Evolutionary conservation across 257 asterid species (phyloP), one percentile per base, ranked within the genome.

Genomic region (Cynanchum wilfordii): DNA sequence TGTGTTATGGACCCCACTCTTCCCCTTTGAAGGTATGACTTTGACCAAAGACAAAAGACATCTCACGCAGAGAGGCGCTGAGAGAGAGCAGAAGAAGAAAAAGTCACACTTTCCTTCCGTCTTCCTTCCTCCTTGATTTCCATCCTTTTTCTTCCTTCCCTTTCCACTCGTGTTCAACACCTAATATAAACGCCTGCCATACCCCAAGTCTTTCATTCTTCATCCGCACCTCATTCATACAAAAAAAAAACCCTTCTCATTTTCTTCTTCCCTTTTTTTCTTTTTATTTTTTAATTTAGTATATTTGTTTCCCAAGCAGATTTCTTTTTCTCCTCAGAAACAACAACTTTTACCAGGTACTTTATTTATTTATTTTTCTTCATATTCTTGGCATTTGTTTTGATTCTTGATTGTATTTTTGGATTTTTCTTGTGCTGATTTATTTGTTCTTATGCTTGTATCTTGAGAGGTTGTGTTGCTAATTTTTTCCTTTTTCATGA

Each of bases 101-200:
- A 78, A 33, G 86, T 85, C 91, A 69, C 95, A 81, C 90, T 80
- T 89, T 89, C 97, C 89, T 75, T 66, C 82, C 75, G 10, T 42
- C 47, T 42, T 38, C 82, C 81, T 86, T 85, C 88, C 86, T 69
- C 44, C 72, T 59, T 73, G 71, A 59, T 70, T 50, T 50, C 15
- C 3, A 11, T 3, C 60, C 75, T 11, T n/a, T 19, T 63, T 54
- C 66, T 13, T 16, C 17, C 24, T 19, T 54, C 40, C 47, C 66
- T 58, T 50, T 44, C 69, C 63, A 44, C 72, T 29, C 56, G 25
- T 63, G 38, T 40, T 60, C 20, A 24, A 11, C 68, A 27, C 50
- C 72, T 70, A 69, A 82, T 86, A 80, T 87, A 88, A 64, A 79
- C 71, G 47, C 80, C 85, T 71, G 65, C 76, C 58, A 65, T 64